Conservation (phyloP, 495 filamentous ascomycete species). For the Tuber melanosporum region DNA sequence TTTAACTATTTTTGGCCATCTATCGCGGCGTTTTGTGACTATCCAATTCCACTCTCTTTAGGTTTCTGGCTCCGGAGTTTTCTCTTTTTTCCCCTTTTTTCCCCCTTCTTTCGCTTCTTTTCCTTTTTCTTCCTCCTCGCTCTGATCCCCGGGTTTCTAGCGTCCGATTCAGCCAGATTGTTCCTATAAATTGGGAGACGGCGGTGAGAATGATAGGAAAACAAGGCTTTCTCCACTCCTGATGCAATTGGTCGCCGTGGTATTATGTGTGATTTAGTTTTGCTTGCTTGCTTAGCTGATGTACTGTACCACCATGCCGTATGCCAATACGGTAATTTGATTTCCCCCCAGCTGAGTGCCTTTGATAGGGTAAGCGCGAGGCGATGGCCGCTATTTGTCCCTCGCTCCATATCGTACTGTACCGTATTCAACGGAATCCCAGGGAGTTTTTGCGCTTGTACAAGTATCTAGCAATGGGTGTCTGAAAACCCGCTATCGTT, state of each 20-base stretch:
- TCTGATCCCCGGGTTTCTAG: not conserved
- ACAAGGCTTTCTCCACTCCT: not conserved
- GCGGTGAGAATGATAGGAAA: not conserved
- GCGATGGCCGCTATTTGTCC: not conserved
- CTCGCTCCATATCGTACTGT: not conserved
- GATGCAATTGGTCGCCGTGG: constrained; percentile 6
- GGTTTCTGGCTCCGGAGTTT: constrained; percentile 8
- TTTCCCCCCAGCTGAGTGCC: not conserved
- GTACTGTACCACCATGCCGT: not conserved
- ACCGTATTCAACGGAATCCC: not conserved
- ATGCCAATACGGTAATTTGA: not conserved
- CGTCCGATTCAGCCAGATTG: not conserved
- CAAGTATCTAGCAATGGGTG: too few relatives aligned
- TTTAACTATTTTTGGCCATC: constrained; percentile 15
- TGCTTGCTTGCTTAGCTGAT: not conserved
- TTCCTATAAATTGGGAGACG: not conserved
- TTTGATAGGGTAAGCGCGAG: not conserved
- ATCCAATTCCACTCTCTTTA: constrained; percentile 4
- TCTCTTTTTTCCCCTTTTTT: not conserved
- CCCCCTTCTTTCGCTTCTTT: not conserved
- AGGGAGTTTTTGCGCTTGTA: too few relatives aligned
- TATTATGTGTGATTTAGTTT: not conserved
- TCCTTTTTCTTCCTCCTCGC: not conserved
- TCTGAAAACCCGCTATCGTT: too few relatives aligned
- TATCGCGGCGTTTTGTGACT: constrained; percentile 8